Base-by-base conservation (phyloP, 2,329 filamentous ascomycete genomes). In the Colletotrichum tofieldiae region DNA sequence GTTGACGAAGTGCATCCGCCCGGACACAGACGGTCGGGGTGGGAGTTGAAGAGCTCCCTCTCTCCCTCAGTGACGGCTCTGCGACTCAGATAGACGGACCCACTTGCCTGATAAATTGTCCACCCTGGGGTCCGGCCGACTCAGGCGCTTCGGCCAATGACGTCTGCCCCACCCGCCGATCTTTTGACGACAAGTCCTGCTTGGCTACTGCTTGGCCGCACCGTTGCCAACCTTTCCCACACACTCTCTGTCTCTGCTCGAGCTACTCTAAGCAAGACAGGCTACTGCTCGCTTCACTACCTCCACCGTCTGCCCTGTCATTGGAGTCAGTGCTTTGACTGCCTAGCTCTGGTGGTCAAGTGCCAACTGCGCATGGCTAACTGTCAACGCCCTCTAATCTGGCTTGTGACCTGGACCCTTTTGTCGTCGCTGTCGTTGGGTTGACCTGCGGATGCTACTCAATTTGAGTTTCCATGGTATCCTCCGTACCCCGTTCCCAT, bases 161-260 rank as follows among this genome's bases (percentile, higher is more conserved):
- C 71, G 67, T 71, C 67, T 71, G 67, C 43, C 58, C 56, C 49
- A 51, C 61, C 61, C 55, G 71, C 67, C 58, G 71, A 73, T 73
- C 67, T 71, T 71, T 71, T 71, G 71, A 73, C 67, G 71, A 73
- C 71, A 71, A 63, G 71, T 62, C 61, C 65, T 73, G 67, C 71
- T 73, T 71, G 55, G 55, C 41, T 55, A 45, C 37, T 32, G 55
- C 59, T 65, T 69, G 66, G 65, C 43, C 56, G 49, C 56, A 39
- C 68, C 65, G 65, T 68, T 63, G 65, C 65, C 69, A 64, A 52
- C 51, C 65, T 59, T 52, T 52, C 45, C 37, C 39, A 32, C 62
- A 62, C 52, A 29, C 35, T 54, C 26, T n/a, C 43, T 35, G 4
- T 16, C 11, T 1, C 12, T 43, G 3, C 26, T 49, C 23, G 14